These are phyloP conservation scores for Calonectria pauciramosa DNA, from an alignment of 2,329 filamentous ascomycete genomes.

Conservation along the genomic window DNA sequence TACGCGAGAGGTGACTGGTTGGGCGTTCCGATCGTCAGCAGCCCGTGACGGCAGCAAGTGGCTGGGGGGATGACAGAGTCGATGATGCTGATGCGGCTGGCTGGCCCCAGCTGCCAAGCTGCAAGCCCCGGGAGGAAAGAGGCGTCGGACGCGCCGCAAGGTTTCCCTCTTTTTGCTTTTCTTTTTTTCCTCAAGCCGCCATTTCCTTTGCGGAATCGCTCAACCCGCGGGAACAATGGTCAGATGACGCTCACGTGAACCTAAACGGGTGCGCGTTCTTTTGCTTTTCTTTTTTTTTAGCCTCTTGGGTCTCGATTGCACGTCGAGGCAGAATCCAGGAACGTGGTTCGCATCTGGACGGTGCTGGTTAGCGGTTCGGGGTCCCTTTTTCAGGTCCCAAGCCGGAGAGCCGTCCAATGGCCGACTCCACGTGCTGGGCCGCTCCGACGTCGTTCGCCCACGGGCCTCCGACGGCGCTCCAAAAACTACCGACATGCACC, in stretches of 20 bases:
- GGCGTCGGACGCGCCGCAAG: background rate
- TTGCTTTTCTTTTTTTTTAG: background rate
- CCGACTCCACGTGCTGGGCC: conserved; percentile 40
- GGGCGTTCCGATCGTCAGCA: background rate
- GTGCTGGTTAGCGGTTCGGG: conserved; percentile 8
- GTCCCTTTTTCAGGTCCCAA: background rate
- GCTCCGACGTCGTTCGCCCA: conserved; percentile 33
- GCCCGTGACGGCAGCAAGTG: background rate
- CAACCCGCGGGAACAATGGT: background rate
- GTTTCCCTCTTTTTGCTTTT: background rate
- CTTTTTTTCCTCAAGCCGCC: background rate
- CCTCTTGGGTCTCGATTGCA: background rate
- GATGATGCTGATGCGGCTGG: background rate
- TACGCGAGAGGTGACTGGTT: background rate
- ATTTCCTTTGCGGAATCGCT: background rate
- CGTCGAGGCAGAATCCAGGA: background rate
- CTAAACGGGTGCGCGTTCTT: background rate
- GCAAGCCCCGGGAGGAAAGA: background rate
- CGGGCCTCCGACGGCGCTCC: background rate
- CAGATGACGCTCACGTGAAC: background rate
- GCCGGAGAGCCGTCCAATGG: conserved; percentile 35
- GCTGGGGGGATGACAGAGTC: background rate
- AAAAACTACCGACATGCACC: conserved; percentile 18
- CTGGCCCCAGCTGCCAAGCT: background rate
- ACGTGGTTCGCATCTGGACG: background rate